Base-by-base conservation (phyloP, 2,329 filamentous ascomycete species). In the Cadophora gregata region DNA sequence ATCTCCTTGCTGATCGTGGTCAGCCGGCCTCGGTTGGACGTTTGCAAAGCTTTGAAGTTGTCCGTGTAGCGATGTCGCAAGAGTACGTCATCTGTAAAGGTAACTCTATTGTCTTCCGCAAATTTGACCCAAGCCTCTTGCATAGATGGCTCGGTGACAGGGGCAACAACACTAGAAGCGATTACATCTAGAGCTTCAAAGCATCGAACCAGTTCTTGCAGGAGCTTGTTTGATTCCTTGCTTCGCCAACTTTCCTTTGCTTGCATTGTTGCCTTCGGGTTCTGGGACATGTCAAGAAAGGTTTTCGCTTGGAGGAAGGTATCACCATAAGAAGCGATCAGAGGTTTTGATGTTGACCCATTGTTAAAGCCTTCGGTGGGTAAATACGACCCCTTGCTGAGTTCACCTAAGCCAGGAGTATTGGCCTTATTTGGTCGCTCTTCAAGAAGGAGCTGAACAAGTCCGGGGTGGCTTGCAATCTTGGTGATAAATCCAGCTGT, bases 1-100 rank as follows among this genome's bases (percentile, higher is more conserved):
- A 73, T 65, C 51, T 73, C 71, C 36, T 72, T 73, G 58, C 68
- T 68, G 51, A 73, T 70, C 4, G 69, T 69, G 42, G 64, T 69
- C 42, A 72, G 55, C 24, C 70, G 69, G 21, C 66, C 67, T 45
- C 67, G 69, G 9, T 61, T 63, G 3, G 67, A 68, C 4, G 63
- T 31, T n/a, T 62, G 59, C 10, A 71, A 16, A 14, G 31, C 21
- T 21, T 36, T 62, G 21, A 65, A 68, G 24, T 62, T 29, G 12
- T 29, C 48, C 5, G 56, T 24, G 33, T 64, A 70, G 31, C 62
- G 58, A 48, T 73, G 71, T 21, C 48, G 58, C 4, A 29, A 36
- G n/a, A 72, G 64, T 21, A 70, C 67, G 16, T 73, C 70, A 56
- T 73, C 68, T 5, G 70, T 71, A 48, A 73, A 73, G 3, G 67